Conservation (phyloP, 306 rosid species). For the Cyclanthera cordifolia region DNA sequence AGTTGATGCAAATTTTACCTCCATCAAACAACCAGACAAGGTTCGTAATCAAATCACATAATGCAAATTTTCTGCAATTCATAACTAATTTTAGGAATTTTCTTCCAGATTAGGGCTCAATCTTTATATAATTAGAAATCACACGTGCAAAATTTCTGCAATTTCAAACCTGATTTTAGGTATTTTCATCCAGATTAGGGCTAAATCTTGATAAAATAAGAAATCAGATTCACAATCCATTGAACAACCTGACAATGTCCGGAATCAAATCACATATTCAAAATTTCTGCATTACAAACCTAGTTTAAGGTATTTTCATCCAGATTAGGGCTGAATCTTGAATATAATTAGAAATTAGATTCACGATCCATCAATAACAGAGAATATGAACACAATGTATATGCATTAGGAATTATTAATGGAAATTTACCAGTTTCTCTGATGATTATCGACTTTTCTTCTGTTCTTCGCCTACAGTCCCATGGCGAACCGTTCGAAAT, state of each 20-base stretch:
- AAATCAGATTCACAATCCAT: neutral
- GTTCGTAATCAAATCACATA: constrained; percentile 9
- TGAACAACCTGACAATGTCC: constrained; percentile 18
- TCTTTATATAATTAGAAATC: neutral
- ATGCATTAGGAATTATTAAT: neutral
- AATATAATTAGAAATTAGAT: neutral
- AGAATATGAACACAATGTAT: neutral
- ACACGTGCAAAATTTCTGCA: neutral
- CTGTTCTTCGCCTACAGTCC: neutral
- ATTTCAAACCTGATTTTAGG: neutral
- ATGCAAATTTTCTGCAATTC: neutral
- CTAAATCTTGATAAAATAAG: too few relatives aligned
- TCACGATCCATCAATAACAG: neutral
- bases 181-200: neutral
- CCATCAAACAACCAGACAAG: constrained; percentile 16
- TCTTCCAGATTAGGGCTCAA: neutral
- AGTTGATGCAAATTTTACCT: neutral
- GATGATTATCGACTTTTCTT: neutral
- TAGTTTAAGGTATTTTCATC: neutral
- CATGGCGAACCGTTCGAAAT: constrained; percentile 13
- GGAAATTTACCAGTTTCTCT: neutral
- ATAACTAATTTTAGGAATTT: neutral
- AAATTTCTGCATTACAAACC: neutral
- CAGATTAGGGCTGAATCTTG: neutral
- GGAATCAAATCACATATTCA: neutral